Base-by-base conservation (phyloP, 495 filamentous ascomycete species). In the Darksidea phi region DNA sequence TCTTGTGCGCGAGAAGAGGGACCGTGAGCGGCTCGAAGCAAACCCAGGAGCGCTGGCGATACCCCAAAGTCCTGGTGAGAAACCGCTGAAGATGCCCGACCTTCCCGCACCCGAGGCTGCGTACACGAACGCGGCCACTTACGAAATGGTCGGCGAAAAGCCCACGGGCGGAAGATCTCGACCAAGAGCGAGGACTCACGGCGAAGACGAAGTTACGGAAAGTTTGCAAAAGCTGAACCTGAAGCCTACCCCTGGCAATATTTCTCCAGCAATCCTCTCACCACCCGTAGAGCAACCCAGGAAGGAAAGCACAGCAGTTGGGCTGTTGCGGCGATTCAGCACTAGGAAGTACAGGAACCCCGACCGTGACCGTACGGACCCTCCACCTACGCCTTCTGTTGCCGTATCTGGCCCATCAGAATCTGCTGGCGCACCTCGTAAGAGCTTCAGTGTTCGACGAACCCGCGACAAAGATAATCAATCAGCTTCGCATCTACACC, bases 1-100 rank as follows among this genome's bases (percentile, higher is more conserved):
- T 70, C 85, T 99, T 4, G 94, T 96, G 38, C 88, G 87, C 56
- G 94, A 99, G 75, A 97, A 97, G 74, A 81, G 89, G 57, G 91
- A 96, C 26, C 85, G 88, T 48, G 93, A 99, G 70, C 79, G 80
- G 52, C 61, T 73, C 10, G 86, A 88, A 57, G 72, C 75, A n/a
- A 86, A 84, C 46, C 84, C 86, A 13, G 82, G 84, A 1, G 81
- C 82, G 28, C 67, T 84, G 37, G 73, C 78, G 57, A 77, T 84
- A 66, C 83, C 79, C 41, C 78, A 74, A 34, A 63, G 79, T 28
- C 75, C 84, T 17, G 81, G 79, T 21, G 87, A 89, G 59, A 78
- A 80, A 36, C 78, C 83, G 11, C 71, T 87, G 18, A 78, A 85
- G 53, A 79, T 91, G 68, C 86, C 89, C 21, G 89, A 91, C 66